phyloP scores from a whole-genome alignment of 352 stramenopile genomes.

The Globisporangium orthogonon region DNA sequence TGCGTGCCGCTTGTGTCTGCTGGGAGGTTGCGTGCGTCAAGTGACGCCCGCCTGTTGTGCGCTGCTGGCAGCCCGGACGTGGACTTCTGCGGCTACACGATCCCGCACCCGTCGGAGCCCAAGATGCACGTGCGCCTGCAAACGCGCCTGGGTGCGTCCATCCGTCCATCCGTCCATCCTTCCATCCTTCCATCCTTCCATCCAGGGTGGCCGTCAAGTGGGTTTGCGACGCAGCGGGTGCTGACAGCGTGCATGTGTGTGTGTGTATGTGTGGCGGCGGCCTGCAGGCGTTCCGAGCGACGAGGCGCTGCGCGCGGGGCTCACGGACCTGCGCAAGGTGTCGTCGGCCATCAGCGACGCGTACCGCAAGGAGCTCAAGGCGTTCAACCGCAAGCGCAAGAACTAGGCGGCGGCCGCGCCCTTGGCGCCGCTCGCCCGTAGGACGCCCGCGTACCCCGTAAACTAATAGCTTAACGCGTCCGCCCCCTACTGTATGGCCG shows the following conservation, averaged over 20 bases:
- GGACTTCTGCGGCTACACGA: conserved; percentile 93
- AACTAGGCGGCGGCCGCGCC: conserved; percentile 24
- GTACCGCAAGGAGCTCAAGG: conserved; percentile 80
- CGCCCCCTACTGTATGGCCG: too few relatives aligned
- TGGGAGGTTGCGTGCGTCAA: background rate
- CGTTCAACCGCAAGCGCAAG: conserved; percentile 79
- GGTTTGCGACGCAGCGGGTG: too few relatives aligned
- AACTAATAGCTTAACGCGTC: background rate
- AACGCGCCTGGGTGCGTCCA: conserved; percentile 51
- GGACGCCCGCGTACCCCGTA: background rate
- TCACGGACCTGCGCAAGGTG: conserved; percentile 71
- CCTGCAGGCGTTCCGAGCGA: conserved; percentile 46
- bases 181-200: too few relatives aligned
- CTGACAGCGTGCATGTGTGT: background rate
- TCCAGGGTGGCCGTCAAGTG: too few relatives aligned
- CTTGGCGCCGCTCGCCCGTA: background rate
- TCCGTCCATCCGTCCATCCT: background rate
- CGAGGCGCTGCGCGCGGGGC: conserved; percentile 49
- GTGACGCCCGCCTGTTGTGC: background rate
- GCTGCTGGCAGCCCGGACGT: conserved; percentile 63
- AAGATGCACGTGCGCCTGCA: conserved; percentile 94
- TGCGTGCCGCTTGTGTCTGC: conserved; percentile 23
- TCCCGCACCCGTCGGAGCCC: conserved; percentile 93
- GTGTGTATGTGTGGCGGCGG: background rate
- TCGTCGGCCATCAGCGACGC: conserved; percentile 63